phyloP scores from a whole-genome alignment of 2,329 filamentous ascomycete genomes.

The Mycogone perniciosa region DNA sequence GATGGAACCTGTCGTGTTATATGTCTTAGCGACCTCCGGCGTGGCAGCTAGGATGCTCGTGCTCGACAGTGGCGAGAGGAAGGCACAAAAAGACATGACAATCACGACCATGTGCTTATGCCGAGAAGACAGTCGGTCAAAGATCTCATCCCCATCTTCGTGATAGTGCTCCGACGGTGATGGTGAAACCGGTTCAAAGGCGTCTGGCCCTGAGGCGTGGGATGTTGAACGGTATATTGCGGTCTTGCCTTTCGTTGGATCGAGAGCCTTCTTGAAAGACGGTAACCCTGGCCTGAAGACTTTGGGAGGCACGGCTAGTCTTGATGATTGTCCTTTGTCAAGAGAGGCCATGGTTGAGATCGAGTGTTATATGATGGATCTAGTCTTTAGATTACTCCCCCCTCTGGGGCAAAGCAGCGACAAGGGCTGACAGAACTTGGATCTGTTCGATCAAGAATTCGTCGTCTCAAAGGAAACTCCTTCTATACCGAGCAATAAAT shows the following conservation, averaged over 20 bases:
- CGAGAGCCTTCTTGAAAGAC: not conserved
- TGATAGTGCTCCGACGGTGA: conserved; percentile 15
- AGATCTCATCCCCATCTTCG: conserved; percentile 45
- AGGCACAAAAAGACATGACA: conserved; percentile 67
- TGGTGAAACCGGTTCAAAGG: conserved; percentile 18
- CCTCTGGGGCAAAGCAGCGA: not conserved
- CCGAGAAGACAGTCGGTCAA: conserved; percentile 54
- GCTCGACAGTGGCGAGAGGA: conserved; percentile 68
- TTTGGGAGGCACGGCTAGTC: not conserved
- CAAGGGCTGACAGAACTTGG: not conserved
- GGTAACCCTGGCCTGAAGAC: not conserved
- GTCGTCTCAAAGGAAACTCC: not conserved
- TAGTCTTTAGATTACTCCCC: too few relatives aligned
- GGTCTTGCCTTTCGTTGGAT: not conserved
- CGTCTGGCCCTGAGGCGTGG: conserved; percentile 25
- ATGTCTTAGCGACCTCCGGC: conserved; percentile 64
- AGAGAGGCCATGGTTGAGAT: not conserved
- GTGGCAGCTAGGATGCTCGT: conserved; percentile 68
- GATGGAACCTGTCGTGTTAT: conserved; percentile 57
- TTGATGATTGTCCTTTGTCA: not conserved
- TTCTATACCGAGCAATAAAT: not conserved
- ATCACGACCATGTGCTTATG: conserved; percentile 63
- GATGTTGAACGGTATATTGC: conserved; percentile 20
- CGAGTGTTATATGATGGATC: too few relatives aligned
- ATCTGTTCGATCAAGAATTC: not conserved